Percentiles rank a stretch among this genome's conserved stretches.
These are phyloP conservation scores for Didymella glomerata DNA, from an alignment of 2,329 filamentous ascomycete genomes.

Conservation along the genomic window DNA sequence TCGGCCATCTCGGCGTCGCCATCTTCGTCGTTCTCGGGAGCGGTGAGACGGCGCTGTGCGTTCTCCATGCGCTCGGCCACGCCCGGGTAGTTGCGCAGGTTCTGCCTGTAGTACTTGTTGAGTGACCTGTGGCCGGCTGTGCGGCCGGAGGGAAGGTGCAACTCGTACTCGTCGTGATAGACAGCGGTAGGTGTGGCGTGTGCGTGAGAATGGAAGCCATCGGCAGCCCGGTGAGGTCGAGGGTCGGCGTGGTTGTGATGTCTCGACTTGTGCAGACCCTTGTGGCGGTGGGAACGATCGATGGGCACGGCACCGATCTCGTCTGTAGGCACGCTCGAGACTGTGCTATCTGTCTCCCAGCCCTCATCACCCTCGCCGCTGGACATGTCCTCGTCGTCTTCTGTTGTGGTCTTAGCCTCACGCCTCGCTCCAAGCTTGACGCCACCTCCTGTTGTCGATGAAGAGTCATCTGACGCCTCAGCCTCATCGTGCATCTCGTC, in stretches of 20 bases:
- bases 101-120: conserved; percentile 90
- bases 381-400: conserved; percentile 52
- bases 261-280: conserved; percentile 74
- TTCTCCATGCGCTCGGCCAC: conserved; percentile 77
- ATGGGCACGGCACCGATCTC: conserved; percentile 83
- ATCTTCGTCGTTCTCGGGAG: conserved; percentile 53
- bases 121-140: conserved; percentile 90
- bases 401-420: conserved; percentile 53
- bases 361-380: conserved; percentile 73
- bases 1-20: conserved; percentile 39
- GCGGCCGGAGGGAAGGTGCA: conserved; percentile 89
- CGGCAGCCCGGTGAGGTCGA: conserved; percentile 74
- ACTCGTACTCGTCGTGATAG: conserved; percentile 91
- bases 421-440: conserved; percentile 75
- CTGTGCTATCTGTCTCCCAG: conserved; percentile 95
- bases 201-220: conserved; percentile 84
- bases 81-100: conserved; percentile 84
- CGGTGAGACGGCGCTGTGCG: conserved; percentile 70
- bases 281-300: conserved; percentile 75
- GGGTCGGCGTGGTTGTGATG: conserved; percentile 78
- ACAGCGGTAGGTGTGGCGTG: conserved; percentile 76
- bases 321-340: conserved; percentile 83
- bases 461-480: conserved; percentile 59
- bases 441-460: conserved; percentile 61
- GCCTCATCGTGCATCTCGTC: conserved; percentile 59